These are phyloP conservation scores for Myxozyma kluyveri DNA, from an alignment of 805 yeast species.

Conservation along the genomic window DNA sequence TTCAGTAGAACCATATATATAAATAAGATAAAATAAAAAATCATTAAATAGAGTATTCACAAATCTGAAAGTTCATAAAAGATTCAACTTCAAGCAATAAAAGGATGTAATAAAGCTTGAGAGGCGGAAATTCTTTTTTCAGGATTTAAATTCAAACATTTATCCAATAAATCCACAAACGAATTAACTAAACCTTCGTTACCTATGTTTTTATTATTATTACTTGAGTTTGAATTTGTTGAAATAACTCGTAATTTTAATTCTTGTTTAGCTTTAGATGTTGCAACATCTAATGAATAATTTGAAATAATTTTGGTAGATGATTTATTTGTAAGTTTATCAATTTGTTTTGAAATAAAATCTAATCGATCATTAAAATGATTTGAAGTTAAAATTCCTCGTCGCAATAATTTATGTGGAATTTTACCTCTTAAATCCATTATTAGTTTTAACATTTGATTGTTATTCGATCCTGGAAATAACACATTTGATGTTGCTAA, in stretches of 20 bases:
- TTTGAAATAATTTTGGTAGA: conserved; percentile 23
- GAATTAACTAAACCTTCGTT: conserved; percentile 6
- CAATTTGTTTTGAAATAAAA: conserved; percentile 32
- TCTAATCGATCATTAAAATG: conserved; percentile 36
- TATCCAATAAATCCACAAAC: conserved; percentile 37
- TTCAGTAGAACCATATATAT: too few relatives aligned
- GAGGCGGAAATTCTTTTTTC: conserved; percentile 65
- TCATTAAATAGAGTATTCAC: too few relatives aligned
- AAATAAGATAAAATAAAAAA: too few relatives aligned
- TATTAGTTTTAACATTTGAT: conserved; percentile 49
- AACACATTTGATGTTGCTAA: conserved; percentile 89
- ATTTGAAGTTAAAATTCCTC: conserved; percentile 31
- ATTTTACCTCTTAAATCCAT: conserved; percentile 38
- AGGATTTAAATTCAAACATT: conserved; percentile 49
- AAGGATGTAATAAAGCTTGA: conserved; percentile 59
- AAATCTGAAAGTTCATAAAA: too few relatives aligned
- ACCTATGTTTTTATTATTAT: not conserved
- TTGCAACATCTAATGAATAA: conserved; percentile 21
- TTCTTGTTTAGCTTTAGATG: conserved; percentile 12
- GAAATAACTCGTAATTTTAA: too few relatives aligned
- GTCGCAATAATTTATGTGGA: conserved; percentile 35
- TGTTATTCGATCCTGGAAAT: conserved; percentile 87
- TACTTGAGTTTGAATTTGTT: too few relatives aligned
- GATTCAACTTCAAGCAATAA: too few relatives aligned
- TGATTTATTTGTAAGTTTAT: conserved; percentile 32